These are phyloP conservation scores for Linnemannia schmuckeri DNA, from an alignment of 192 early-diverging fungal species.

Conservation along the genomic window DNA sequence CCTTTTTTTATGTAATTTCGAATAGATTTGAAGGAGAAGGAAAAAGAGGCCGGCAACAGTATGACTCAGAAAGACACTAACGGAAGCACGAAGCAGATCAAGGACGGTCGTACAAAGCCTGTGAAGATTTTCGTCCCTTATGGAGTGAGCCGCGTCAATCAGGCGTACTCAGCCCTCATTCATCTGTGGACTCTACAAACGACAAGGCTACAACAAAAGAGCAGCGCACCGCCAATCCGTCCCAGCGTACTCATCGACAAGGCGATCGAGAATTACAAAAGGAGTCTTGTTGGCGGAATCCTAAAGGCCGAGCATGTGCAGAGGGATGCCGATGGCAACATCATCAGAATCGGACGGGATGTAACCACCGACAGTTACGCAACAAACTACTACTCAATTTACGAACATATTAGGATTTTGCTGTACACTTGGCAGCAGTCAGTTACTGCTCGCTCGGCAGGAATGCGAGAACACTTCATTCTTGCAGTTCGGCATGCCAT, in stretches of 20 bases:
- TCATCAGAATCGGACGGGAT: not conserved
- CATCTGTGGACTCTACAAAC: too few species aligned
- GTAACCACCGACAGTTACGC: constrained; percentile 2
- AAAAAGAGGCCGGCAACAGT: too few species aligned
- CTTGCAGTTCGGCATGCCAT: constrained; percentile 25
- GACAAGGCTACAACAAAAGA: too few species aligned
- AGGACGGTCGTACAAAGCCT: too few species aligned
- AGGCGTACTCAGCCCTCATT: too few species aligned
- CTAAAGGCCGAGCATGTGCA: not conserved
- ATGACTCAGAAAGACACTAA: too few species aligned
- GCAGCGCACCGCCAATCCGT: too few species aligned
- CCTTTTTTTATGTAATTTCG: too few species aligned
- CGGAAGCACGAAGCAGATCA: too few species aligned
- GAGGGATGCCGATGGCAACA: not conserved
- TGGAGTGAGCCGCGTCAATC: too few species aligned
- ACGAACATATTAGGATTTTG: not conserved
- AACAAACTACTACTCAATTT: not conserved
- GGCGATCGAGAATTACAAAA: not conserved
- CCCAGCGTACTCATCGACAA: not conserved
- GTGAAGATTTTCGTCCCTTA: too few species aligned
- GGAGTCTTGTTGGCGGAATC: not conserved
- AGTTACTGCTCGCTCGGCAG: not conserved
- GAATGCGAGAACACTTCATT: constrained; percentile 16
- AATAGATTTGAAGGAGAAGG: too few species aligned
- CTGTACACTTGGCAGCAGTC: constrained; percentile 17